Evolutionary conservation across 192 early-diverging fungal genomes (phyloP), one percentile per base, ranked within the genome.

Genomic region (Linnemannia schmuckeri): DNA sequence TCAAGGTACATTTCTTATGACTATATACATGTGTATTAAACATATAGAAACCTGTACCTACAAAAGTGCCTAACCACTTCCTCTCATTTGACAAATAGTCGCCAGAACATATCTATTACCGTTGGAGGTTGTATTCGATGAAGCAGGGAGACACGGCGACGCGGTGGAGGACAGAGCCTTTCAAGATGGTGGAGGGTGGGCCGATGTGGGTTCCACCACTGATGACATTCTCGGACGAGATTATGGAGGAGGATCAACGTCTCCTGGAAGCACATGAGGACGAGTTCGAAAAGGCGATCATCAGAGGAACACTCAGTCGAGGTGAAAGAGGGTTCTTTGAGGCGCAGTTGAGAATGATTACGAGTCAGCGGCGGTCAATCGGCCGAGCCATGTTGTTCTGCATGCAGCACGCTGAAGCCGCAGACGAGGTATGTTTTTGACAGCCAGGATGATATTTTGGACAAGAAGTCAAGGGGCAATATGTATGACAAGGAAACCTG

Each of bases 91-190:
- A 52, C 3, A 1, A 66, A 8, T 79, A 94, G 93, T 91, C 90
- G 12, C 81, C 91, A 30, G 96, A 97, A 71, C 97, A 98, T 78
- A 88, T 93, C 35, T 98, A 98, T 71, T 99, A 99, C 83, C 93
- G 96, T 12, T 98, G 98, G 97, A 96, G 94, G 73, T 90, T 99
- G 55, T 98, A 93, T 88, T 97, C 97, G 41, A 89, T 97, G 22
- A 88, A 96, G 75, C 96, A 97, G 81, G 96, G 96, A 33, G 98
- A 99, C 72, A 90, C 93, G 3, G 93, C 90, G 75, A 80, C 80
- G 38, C 89, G 89, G 17, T 98, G 97, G 98, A 91, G 89, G 42
- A 90, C 90, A 20, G 91, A 95, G 57, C 92, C 97, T 41, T 99
- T 99, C 87, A 91, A 93, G 12, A 98, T 99, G 97, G 94, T 95